Conservation (phyloP, 768 basidiomycete genomes). For the Rossbeevera mucosa region DNA sequence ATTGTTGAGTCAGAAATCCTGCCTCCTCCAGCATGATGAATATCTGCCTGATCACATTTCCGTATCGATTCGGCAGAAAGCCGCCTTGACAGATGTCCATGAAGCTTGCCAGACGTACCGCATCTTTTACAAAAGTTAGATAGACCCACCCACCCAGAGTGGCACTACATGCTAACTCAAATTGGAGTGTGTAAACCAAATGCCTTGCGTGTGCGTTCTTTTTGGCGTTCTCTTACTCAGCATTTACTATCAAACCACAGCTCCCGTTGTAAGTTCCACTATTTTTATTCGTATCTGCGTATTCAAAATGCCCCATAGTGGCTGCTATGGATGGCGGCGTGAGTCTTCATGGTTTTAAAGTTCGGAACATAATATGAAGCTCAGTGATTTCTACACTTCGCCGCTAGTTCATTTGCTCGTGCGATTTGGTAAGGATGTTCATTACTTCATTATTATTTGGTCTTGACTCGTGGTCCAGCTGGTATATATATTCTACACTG, state of each 20-base stretch:
- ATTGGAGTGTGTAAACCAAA: too few species aligned
- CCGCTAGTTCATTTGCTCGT: background rate
- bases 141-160: background rate
- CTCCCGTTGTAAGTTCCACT: too few species aligned
- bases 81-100: slow-evolving; percentile 7
- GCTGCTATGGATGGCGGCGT: slow-evolving; percentile 3
- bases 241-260: too few species aligned
- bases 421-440: background rate
- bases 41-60: slow-evolving; percentile 12
- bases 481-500: background rate
- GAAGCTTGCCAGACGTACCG: slow-evolving; percentile 15
- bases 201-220: too few species aligned
- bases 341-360: too few species aligned
- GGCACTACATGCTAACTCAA: too few species aligned
- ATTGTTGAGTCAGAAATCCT: background rate
- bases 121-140: background rate
- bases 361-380: slow-evolving; percentile 1
- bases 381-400: background rate
- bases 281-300: too few species aligned
- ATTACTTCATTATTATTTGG: background rate
- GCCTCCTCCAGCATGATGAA: slow-evolving; percentile 2
- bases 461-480: background rate
- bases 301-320: too few species aligned
- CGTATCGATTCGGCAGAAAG: slow-evolving; percentile 18
- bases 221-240: too few species aligned